Base-by-base conservation (phyloP, 768 basidiomycete genomes). In the Podaxis sp. region DNA sequence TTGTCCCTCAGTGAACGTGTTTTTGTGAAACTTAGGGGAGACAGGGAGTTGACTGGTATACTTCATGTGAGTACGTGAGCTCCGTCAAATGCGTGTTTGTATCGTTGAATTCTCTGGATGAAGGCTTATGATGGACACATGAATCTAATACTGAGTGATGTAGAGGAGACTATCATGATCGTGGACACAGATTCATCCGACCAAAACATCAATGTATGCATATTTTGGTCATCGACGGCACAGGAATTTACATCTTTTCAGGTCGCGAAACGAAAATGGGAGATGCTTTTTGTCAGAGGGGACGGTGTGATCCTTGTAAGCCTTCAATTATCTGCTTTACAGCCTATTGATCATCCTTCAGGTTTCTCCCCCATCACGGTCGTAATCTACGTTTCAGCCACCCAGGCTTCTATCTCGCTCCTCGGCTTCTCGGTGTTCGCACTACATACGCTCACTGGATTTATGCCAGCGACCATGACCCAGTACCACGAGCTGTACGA, bases 121-220 rank as follows among this genome's bases (percentile, higher is more conserved):
- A 70, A 99, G 97, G 97, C 97, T 22, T 98, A 98, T 71, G 97
- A 99, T 78, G 97, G 96, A n/a, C 97, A 98, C 75, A 98, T 98
- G 97, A 98, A 99, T 75, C 82, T 99, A 69, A 97, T 99, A 65
- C 82, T 99, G 68, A 95, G 93, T 69, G 93, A 98, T 71, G 97
- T 98, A 15, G 96, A 98, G 72, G 97, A 99, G 78, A 95, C 91
- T 2, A 94, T 98, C 65, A 91, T 96, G 86, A 82, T 97, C 65
- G 94, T 98, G n/a, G 95, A 98, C 66, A 77, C 82, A n/a, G 94
- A 96, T 38, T 50, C 61, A 83, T 82, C 47, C 85, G 77, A 11
- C 75, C 80, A 7, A 81, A 82, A 61, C 79, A 79, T 2, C 80
- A 84, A 56, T 83, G 83, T 1, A 82, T 86, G 24, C 87, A 94